Evolutionary conservation across 495 filamentous ascomycete species (phyloP).

Genomic region (Annulohypoxylon moriforme): DNA sequence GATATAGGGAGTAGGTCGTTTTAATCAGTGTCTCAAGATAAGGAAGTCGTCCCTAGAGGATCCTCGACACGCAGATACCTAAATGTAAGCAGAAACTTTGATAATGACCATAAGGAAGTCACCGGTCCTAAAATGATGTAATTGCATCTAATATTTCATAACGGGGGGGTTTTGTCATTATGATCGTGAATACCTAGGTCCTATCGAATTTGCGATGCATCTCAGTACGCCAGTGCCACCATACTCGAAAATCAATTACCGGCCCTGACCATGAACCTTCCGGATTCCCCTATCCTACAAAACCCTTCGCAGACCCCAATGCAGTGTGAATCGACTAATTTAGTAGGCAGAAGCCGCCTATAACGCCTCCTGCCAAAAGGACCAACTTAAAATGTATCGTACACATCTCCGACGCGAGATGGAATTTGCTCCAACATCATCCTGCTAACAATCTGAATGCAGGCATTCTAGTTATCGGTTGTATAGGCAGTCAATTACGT

Average conservation of each 20-base stretch:
- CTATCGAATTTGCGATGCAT: slow-evolving; percentile 13
- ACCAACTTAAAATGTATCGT: not conserved
- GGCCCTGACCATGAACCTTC: not conserved
- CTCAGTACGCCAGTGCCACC: slow-evolving; percentile 12
- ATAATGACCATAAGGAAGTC: not conserved
- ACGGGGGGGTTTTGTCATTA: slow-evolving; percentile 21
- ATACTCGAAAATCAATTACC: slow-evolving; percentile 17
- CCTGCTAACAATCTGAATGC: slow-evolving; percentile 26
- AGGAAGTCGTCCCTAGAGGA: not conserved
- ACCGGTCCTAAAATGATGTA: not conserved
- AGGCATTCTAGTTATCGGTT: slow-evolving; percentile 7
- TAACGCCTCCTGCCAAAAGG: not conserved
- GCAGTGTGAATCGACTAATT: slow-evolving; percentile 19
- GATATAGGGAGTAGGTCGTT: not conserved
- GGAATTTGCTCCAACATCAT: slow-evolving; percentile 19
- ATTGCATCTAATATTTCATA: not conserved
- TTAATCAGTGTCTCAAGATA: not conserved
- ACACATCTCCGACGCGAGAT: slow-evolving; percentile 17
- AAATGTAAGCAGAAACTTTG: not conserved
- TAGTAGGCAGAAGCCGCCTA: not conserved
- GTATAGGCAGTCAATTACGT: not conserved
- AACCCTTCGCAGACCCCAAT: slow-evolving; percentile 18
- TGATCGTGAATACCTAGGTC: slow-evolving; percentile 36
- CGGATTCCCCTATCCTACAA: slow-evolving; percentile 20
- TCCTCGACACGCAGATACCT: not conserved